Percentiles rank a stretch among this genome's conserved stretches.
Conservation (phyloP, 2,329 filamentous ascomycete species). For the Arthrobotrys entomopaga region DNA sequence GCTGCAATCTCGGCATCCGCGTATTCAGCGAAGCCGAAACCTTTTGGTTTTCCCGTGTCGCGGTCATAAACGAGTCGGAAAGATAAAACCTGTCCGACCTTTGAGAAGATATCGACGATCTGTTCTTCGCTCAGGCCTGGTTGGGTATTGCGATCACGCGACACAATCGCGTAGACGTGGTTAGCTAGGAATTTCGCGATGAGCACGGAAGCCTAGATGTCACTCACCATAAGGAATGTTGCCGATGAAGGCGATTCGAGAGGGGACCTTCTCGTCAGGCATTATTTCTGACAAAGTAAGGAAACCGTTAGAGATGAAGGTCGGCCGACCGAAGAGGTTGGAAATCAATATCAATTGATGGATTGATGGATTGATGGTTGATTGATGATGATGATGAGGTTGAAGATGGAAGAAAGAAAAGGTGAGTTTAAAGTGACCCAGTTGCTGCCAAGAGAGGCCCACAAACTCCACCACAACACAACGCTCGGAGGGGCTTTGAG, state of each 20-base stretch:
- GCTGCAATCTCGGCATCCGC: slow-evolving; percentile 75
- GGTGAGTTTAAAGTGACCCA: slow-evolving; percentile 2
- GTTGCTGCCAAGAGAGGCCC: slow-evolving; percentile 29
- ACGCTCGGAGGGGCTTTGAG: no score
- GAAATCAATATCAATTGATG: background rate
- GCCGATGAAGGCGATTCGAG: slow-evolving; percentile 59
- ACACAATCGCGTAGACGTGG: slow-evolving; percentile 44
- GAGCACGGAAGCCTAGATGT: slow-evolving; percentile 4
- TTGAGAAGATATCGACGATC: slow-evolving; percentile 74
- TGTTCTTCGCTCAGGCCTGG: slow-evolving; percentile 74
- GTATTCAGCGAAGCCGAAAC: slow-evolving; percentile 76
- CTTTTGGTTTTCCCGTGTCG: slow-evolving; percentile 75
- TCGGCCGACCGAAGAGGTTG: background rate
- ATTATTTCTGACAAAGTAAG: slow-evolving; percentile 4
- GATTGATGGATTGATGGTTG: slow-evolving; percentile 6
- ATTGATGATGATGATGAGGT: slow-evolving; percentile 19
- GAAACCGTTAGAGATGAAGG: background rate
- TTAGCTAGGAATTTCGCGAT: slow-evolving; percentile 23
- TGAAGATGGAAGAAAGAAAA: slow-evolving; percentile 28
- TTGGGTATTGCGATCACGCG: slow-evolving; percentile 31
- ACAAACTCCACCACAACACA: slow-evolving; percentile 28
- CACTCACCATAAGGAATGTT: slow-evolving; percentile 59
- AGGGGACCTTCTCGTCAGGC: slow-evolving; percentile 54
- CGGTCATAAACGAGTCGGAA: slow-evolving; percentile 77
- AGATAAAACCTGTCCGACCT: slow-evolving; percentile 73